Evolutionary conservation across 2,329 filamentous ascomycete genomes (phyloP).

Genomic region (Atkinsonella texensis): DNA sequence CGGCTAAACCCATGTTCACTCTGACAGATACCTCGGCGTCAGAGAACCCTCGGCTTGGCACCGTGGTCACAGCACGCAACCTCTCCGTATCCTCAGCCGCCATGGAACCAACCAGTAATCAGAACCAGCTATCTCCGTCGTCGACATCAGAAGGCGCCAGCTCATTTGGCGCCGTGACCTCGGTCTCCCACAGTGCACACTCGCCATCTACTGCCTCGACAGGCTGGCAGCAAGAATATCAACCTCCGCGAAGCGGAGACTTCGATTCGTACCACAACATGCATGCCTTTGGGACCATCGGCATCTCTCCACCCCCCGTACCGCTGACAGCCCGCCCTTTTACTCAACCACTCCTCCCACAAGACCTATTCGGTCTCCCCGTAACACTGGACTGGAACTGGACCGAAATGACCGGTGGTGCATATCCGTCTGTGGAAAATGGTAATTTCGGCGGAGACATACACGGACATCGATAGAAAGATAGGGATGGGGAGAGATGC

Average conservation of each 20-base stretch:
- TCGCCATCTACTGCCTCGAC: conserved; percentile 33
- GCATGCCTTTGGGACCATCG: conserved; percentile 28
- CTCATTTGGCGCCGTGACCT: conserved; percentile 12
- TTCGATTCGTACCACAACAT: conserved; percentile 34
- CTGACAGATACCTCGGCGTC: background rate
- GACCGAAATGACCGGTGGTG: conserved; percentile 55
- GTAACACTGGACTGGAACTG: conserved; percentile 91
- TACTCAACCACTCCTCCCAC: conserved; percentile 79
- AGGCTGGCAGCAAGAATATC: conserved; percentile 37
- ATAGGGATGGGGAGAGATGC: background rate
- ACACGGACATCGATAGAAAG: background rate
- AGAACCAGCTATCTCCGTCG: conserved; percentile 17
- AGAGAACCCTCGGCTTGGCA: conserved; percentile 6
- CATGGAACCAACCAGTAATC: conserved; percentile 9
- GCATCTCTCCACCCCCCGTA: conserved; percentile 8
- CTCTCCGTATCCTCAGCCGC: conserved; percentile 1
- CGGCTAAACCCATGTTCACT: conserved; percentile 1
- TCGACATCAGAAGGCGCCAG: conserved; percentile 13
- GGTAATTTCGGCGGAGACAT: conserved; percentile 32
- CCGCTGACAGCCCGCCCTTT: conserved; percentile 31
- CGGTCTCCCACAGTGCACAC: conserved; percentile 22
- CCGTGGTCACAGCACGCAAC: conserved; percentile 2
- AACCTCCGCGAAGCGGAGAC: conserved; percentile 23
- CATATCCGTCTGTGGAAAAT: conserved; percentile 52
- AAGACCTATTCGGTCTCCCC: conserved; percentile 89